Evolutionary conservation across 2,329 filamentous ascomycete genomes (phyloP), one percentile per base, ranked within the genome.

Genomic region (Aspergillus japonicus): DNA sequence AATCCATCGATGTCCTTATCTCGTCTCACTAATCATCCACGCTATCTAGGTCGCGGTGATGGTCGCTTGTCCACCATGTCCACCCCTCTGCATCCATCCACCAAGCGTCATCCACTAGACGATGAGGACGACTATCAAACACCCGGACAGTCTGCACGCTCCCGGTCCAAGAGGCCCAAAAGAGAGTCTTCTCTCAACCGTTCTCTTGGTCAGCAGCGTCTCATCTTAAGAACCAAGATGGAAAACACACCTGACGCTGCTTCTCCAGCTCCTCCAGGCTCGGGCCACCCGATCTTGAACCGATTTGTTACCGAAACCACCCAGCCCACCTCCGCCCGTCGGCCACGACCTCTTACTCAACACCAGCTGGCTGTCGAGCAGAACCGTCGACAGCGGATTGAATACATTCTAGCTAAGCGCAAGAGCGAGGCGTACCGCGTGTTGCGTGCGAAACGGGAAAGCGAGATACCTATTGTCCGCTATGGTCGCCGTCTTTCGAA

Each of bases 321-420:
- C 31, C 70, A 71, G 52, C 66, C 62, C 42, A 55, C 64, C 56
- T 68, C 70, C 47, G 69, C 72, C 50, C 76, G 78, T 54, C 78
- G 80, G 12, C 77, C 79, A 14, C 75, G 80, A 19, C 80, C 80
- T 10, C 72, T 81, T 47, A 82, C 80, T 2, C 79, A 81, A 54
- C 80, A 82, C 57, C 80, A 82, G 58, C 71, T 81, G 54, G 80
- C 80, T 23, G 75, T 82, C 5, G 79, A 81, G 61, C 77, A 80
- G 55, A 80, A 82, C 58, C 75, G 79, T 33, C 77, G 77, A 56
- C 76, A 80, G 61, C 77, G 80, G 7, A 77, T 82, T 58, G 78
- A 81, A 24, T 80, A 81, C 64, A 69, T 80, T 8, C 69, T 82
- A 12, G 74, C 75, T 24, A 77, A 78, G 61, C 76, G 78, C 42